phyloP scores from a whole-genome alignment of 179 eudicot species.

The Nepenthes alata region DNA sequence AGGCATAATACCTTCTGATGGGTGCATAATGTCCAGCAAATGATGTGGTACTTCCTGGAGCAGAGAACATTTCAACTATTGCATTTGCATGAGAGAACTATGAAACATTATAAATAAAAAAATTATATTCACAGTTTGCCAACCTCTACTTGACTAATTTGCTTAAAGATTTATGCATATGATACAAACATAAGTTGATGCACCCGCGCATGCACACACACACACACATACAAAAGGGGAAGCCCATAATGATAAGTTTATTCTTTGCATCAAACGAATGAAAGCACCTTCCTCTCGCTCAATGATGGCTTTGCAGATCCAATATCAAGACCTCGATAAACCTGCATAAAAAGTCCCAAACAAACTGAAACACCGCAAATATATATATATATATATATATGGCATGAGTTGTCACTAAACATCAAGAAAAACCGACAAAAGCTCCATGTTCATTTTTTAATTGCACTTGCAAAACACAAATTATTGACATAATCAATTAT shows the following conservation, averaged over 20 bases:
- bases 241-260: constrained; percentile 1
- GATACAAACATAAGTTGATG: too few relatives aligned
- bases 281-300: constrained; percentile 64
- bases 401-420: not conserved
- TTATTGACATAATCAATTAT: too few relatives aligned
- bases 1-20: constrained; percentile 65
- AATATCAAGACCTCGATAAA: constrained; percentile 87
- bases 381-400: not conserved
- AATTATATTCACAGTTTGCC: too few relatives aligned
- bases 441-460: too few relatives aligned
- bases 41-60: constrained; percentile 91
- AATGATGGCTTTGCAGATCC: constrained; percentile 92
- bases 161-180: too few relatives aligned
- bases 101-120: not conserved
- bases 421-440: not conserved
- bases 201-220: too few relatives aligned
- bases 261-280: constrained; percentile 10
- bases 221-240: not conserved
- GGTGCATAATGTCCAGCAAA: constrained; percentile 84
- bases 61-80: constrained; percentile 2
- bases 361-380: not conserved
- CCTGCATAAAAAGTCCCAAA: constrained; percentile 32
- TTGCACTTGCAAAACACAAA: too few relatives aligned
- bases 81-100: too few relatives aligned
- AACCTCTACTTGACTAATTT: too few relatives aligned